Evolutionary conservation across 202 grass and related monocot species (phyloP), one percentile per base, ranked within the genome.

Genomic region (Eragrostis tef): DNA sequence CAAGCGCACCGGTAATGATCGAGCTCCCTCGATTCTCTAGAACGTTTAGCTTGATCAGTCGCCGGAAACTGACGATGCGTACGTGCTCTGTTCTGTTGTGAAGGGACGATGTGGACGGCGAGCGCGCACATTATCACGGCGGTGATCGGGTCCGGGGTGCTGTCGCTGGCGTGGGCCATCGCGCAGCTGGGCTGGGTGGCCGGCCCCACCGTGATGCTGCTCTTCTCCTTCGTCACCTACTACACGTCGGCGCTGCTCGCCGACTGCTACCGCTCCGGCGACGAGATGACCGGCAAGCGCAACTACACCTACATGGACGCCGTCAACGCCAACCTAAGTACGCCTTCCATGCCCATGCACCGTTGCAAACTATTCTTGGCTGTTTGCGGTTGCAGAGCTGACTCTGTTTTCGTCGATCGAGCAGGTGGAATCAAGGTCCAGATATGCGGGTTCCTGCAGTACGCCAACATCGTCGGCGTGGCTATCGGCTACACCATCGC

Each of bases 401-500:
- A 78, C 74, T 76, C 45, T 74, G 56, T 26, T 77, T 29, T 4
- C 29, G 26, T 41, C 24, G 39, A 13, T 77, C 80, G 70, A 77
- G 69, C 82, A 99, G 96, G 88, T 89, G 96, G 93, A 36, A 73
- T 95, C 83, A 96, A 99, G 85, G 96, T 99, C 4, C 73, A 96
- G 87, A 56, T 99, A 62, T 99, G 91, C 47, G 91, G 91, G 0
- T 86, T 85, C 77, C 71, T 99, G 7, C 93, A 96, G 84, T 96
- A 99, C 54, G 87, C 93, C 63, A 96, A 99, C 85, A 95, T 99
- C 60, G 71, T 95, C 82, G 93, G 96, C 44, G 96, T 99, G 8
- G 89, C 96, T 66, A 96, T 99, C n/a, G 97, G 97, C 36, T 99
- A 99, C 85, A 99, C 93, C 79, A 99, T 99, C 21, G 91, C 97